phyloP scores from a whole-genome alignment of 169 alveolate genomes.

The Babesia ovis region DNA sequence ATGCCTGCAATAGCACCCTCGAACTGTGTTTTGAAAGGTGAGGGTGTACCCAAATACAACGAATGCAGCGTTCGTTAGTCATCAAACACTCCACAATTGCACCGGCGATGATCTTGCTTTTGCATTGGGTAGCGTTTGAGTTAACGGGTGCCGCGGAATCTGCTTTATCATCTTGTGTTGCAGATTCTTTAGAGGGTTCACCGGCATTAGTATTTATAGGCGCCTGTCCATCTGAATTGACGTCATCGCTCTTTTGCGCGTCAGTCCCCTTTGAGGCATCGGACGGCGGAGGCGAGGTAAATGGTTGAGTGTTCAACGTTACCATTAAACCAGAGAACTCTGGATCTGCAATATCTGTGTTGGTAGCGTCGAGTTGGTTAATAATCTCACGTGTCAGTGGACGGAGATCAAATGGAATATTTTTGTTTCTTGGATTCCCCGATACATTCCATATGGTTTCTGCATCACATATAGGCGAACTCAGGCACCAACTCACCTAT shows the following conservation, averaged over 20 bases:
- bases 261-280: not conserved
- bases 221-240: not conserved
- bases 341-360: constrained; percentile 74
- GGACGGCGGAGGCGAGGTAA: constrained; percentile 26
- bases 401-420: constrained; percentile 77
- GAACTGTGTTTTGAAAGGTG: constrained; percentile 73
- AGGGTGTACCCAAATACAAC: constrained; percentile 80
- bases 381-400: constrained; percentile 68
- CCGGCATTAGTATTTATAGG: not conserved
- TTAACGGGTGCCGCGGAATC: not conserved
- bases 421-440: constrained; percentile 66
- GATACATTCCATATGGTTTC: constrained; percentile 65
- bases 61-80: constrained; percentile 74
- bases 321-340: constrained; percentile 77
- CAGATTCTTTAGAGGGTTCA: not conserved
- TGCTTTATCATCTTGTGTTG: not conserved
- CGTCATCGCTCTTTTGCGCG: not conserved
- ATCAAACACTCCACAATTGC: constrained; percentile 74
- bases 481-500: constrained; percentile 39
- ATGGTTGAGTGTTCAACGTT: constrained; percentile 73
- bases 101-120: constrained; percentile 75
- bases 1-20: constrained; percentile 72
- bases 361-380: constrained; percentile 67
- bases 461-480: constrained; percentile 3
- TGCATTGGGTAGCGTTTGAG: not conserved